A percentile compares a stretch with the other conserved stretches of the same genome.
phyloP scores from a whole-genome alignment of 1,139 yeast genomes.

The Magnusiomyces magnusii region DNA sequence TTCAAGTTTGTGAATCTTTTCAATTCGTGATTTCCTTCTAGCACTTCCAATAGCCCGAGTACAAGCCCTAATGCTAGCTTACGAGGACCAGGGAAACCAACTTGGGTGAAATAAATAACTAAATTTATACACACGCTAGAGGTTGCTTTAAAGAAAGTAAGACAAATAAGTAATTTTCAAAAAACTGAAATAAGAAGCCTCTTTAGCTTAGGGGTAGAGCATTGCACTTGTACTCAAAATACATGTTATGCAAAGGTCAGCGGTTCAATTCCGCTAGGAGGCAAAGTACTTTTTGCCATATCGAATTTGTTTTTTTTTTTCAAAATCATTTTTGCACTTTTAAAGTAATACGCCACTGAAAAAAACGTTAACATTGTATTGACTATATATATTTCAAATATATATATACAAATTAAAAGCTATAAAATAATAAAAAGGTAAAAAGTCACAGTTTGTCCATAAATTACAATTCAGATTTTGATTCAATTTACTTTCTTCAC shows the following conservation, averaged over 20 bases:
- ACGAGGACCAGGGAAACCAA: too few species aligned
- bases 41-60: too few species aligned
- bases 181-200: background rate
- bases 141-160: background rate
- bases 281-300: background rate
- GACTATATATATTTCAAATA: background rate
- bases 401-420: background rate
- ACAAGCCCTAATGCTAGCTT: too few species aligned
- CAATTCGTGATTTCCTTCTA: too few species aligned
- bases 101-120: too few species aligned
- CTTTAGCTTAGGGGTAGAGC: conserved; percentile 1
- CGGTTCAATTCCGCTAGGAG: conserved; percentile 1
- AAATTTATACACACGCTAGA: background rate
- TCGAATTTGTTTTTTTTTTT: background rate
- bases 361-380: background rate
- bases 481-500: too few species aligned
- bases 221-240: background rate
- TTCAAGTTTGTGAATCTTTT: too few species aligned
- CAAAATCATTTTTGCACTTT: background rate
- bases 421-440: too few species aligned
- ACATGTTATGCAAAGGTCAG: background rate
- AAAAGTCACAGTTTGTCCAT: too few species aligned
- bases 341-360: background rate
- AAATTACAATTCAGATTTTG: too few species aligned
- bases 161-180: background rate